phyloP scores from a whole-genome alignment of 257 asterid species.

The Nicotiana benthamiana region DNA sequence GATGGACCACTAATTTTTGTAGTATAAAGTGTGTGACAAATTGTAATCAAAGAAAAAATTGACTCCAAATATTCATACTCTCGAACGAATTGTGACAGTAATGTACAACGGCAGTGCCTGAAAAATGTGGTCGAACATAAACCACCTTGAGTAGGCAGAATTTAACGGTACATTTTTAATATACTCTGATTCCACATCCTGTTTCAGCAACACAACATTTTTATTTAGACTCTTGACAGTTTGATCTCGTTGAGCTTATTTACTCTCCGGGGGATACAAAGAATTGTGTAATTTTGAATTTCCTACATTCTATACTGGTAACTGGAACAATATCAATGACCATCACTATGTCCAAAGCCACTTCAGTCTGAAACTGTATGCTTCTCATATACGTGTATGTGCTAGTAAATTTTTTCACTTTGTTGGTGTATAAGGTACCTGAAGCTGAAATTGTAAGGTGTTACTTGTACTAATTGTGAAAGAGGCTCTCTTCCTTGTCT shows the following conservation, averaged over 20 bases:
- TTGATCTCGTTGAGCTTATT: not conserved
- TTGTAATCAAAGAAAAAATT: not conserved
- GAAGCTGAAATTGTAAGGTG: conserved; percentile 63
- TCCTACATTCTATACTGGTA: not conserved
- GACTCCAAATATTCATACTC: not conserved
- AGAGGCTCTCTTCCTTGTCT: conserved; percentile 36
- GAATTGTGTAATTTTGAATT: not conserved
- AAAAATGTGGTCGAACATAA: not conserved
- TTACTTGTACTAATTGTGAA: conserved; percentile 40
- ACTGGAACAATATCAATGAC: not conserved
- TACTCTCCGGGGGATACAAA: not conserved
- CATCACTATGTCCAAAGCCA: not conserved
- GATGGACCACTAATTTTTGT: not conserved
- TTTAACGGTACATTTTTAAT: not conserved
- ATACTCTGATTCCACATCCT: not conserved
- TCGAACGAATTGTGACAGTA: not conserved
- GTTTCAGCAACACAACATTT: not conserved
- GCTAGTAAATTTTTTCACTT: not conserved
- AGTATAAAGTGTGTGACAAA: not conserved
- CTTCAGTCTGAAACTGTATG: not conserved
- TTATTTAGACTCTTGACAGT: not conserved
- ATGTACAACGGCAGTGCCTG: not conserved
- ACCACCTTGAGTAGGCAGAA: not conserved
- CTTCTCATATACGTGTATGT: not conserved
- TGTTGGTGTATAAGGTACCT: conserved; percentile 51